Conservation (phyloP, 768 basidiomycete species). For the Kwoniella dendrophila region DNA sequence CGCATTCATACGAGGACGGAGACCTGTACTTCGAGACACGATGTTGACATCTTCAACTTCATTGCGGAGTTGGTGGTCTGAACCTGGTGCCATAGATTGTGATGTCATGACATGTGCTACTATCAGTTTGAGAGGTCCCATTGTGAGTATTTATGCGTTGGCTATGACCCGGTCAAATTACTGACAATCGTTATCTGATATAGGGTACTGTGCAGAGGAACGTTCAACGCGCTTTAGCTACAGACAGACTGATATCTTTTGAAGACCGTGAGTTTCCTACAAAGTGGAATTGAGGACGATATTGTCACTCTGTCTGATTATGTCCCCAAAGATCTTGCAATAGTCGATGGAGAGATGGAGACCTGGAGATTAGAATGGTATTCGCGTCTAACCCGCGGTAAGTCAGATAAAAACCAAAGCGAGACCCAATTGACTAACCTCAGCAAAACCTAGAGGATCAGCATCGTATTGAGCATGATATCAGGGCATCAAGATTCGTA, state of each 20-base stretch:
- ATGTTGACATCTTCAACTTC: conserved; percentile 1
- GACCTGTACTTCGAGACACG: conserved; percentile 7
- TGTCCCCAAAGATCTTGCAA: conserved; percentile 1
- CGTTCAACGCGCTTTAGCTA: conserved; percentile 11
- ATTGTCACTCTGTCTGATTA: background rate
- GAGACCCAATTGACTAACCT: background rate
- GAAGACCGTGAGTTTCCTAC: no score
- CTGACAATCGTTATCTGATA: background rate
- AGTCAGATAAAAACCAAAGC: background rate
- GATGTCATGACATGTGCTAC: conserved; percentile 19
- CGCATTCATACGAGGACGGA: conserved; percentile 17
- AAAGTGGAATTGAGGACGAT: background rate
- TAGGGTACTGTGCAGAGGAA: background rate
- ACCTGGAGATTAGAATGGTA: conserved; percentile 17
- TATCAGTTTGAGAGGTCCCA: conserved; percentile 4
- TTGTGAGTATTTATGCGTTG: conserved; percentile 5
- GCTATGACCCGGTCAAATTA: background rate
- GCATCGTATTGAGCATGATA: conserved; percentile 14
- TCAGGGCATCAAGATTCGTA: conserved; percentile 10
- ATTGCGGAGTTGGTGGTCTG: conserved; percentile 8
- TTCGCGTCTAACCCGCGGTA: conserved; percentile 2
- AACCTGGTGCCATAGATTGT: conserved; percentile 11
- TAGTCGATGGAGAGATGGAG: conserved; percentile 6
- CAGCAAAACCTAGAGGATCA: no score
- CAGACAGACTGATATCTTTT: background rate